phyloP scores from a whole-genome alignment of 2,329 filamentous ascomycete genomes.

The Colletotrichum liaoningense region DNA sequence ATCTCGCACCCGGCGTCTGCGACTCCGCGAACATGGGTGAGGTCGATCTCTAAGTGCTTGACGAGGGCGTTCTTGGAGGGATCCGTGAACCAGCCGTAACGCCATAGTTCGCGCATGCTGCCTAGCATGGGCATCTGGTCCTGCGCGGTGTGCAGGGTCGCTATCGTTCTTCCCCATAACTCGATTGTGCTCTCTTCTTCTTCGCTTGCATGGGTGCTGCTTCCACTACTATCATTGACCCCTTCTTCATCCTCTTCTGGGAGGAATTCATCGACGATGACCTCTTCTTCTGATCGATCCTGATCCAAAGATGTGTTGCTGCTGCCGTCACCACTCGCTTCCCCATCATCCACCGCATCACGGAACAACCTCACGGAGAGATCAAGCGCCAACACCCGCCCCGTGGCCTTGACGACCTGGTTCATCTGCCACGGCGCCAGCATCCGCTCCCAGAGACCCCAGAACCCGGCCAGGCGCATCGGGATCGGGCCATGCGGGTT shows the following conservation, averaged over 20 bases:
- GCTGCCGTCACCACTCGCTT: not conserved
- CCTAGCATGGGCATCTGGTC: conserved; percentile 20
- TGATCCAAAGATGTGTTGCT: too few relatives aligned
- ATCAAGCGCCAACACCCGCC: conserved; percentile 10
- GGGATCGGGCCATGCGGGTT: conserved; percentile 17
- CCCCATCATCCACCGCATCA: not conserved
- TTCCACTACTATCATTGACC: not conserved
- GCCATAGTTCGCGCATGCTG: conserved; percentile 11
- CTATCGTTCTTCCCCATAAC: not conserved
- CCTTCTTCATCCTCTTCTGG: not conserved
- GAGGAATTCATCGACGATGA: not conserved
- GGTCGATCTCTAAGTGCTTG: not conserved
- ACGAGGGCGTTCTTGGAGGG: not conserved
- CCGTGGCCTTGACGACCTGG: conserved; percentile 12
- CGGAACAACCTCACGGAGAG: conserved; percentile 3
- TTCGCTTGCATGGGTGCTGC: too few relatives aligned
- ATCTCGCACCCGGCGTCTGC: conserved; percentile 1
- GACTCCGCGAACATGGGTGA: not conserved
- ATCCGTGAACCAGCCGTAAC: not conserved
- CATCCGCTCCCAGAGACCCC: conserved; percentile 19
- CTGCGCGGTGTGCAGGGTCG: not conserved
- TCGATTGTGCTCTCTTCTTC: not conserved
- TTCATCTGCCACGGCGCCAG: conserved; percentile 16
- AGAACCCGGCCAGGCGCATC: not conserved
- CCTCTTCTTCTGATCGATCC: not conserved